Conservation (phyloP, 2,329 filamentous ascomycete genomes). For the Fusarium anthophilum region DNA sequence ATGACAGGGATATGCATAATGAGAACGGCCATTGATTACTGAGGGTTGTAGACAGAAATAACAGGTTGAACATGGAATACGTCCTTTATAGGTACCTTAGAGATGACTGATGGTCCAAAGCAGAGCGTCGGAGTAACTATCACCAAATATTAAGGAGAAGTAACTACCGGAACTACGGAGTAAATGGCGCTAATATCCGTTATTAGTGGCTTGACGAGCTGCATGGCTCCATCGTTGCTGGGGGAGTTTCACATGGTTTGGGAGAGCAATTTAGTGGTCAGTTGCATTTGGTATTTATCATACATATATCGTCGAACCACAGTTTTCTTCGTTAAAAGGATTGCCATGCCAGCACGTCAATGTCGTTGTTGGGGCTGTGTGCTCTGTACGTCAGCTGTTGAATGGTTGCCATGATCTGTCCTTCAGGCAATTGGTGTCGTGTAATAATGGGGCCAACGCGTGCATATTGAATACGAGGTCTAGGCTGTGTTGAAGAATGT, state of each 20-base stretch:
- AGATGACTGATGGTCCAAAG: neutral
- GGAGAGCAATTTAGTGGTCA: neutral
- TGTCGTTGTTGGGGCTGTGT: neutral
- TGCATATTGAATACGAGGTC: conserved; percentile 23
- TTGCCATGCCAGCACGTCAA: neutral
- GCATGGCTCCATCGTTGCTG: neutral
- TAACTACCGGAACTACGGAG: neutral
- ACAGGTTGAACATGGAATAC: neutral
- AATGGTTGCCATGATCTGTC: neutral
- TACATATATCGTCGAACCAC: neutral
- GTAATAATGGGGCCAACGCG: neutral
- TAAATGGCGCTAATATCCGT: neutral
- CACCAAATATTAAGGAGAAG: neutral
- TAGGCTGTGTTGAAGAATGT: neutral
- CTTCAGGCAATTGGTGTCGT: neutral
- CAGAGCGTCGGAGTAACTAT: neutral
- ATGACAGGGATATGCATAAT: neutral
- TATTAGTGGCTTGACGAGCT: conserved; percentile 7
- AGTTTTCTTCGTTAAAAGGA: neutral
- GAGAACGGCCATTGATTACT: neutral
- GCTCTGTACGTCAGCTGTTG: conserved; percentile 3
- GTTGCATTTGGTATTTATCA: neutral
- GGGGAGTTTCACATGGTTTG: neutral
- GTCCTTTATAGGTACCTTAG: neutral
- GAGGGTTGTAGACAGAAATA: neutral